A percentile compares a stretch with the other conserved stretches of the same genome.
Evolutionary conservation across 2,329 filamentous ascomycete genomes (phyloP).

Genomic region (Aureobasidium sp.): DNA sequence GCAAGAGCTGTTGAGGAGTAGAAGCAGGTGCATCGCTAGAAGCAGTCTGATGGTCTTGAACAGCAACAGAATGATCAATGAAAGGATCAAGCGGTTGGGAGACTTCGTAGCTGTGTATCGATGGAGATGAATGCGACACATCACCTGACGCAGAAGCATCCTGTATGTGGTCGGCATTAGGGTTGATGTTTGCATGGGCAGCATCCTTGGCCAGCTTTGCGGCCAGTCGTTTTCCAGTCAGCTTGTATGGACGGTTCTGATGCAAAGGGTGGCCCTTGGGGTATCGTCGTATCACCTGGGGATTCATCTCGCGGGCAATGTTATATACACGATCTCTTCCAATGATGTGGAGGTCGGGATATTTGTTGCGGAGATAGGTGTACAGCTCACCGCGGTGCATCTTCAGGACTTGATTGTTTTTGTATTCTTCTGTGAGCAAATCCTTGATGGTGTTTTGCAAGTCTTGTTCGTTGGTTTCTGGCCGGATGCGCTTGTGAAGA

Average conservation of each 20-base stretch:
- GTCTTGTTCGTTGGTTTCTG: neutral
- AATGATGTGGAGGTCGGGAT: conserved; percentile 1
- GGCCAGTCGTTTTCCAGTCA: neutral
- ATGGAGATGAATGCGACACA: neutral
- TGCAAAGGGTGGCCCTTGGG: neutral
- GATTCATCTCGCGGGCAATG: conserved; percentile 11
- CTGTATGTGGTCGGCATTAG: neutral
- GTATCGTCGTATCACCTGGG: neutral
- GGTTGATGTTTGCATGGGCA: neutral
- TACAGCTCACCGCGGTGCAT: neutral
- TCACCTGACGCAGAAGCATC: neutral
- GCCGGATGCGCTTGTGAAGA: conserved; percentile 3
- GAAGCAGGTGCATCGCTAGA: neutral
- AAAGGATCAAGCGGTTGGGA: neutral
- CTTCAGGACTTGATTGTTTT: neutral
- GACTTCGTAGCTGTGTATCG: neutral
- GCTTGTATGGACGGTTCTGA: neutral
- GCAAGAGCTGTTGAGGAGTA: neutral
- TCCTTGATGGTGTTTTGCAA: neutral
- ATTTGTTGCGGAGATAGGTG: neutral
- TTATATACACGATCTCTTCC: conserved; percentile 5
- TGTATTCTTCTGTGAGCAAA: neutral
- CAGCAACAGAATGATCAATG: too few species aligned
- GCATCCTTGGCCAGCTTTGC: neutral
- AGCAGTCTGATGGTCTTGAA: neutral